These are phyloP conservation scores for Daedalea quercina DNA, from an alignment of 768 basidiomycete genomes.

Conservation along the genomic window DNA sequence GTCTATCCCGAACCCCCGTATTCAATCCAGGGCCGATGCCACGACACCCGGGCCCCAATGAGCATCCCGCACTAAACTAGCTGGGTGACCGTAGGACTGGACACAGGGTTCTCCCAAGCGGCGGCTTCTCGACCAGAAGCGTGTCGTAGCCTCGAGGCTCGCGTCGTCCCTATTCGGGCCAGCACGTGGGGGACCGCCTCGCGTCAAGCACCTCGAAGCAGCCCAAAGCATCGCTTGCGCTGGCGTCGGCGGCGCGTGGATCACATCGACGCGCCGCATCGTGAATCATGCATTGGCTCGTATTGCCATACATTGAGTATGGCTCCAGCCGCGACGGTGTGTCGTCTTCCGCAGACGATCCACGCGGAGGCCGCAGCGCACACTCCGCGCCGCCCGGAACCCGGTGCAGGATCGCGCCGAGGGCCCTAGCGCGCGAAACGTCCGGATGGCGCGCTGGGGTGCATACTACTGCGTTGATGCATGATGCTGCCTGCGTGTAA, in stretches of 20 bases:
- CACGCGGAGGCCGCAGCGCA: not conserved
- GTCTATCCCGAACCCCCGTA: too few species aligned
- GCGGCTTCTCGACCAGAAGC: not conserved
- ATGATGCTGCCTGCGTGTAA: not conserved
- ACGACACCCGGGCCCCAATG: too few species aligned
- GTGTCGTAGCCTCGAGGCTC: conserved; percentile 2
- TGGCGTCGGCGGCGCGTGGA: not conserved
- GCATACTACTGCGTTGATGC: too few species aligned
- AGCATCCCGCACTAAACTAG: too few species aligned
- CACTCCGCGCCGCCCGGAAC: not conserved
- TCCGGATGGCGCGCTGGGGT: not conserved
- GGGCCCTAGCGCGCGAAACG: not conserved
- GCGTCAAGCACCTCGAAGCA: not conserved
- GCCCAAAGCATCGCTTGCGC: too few species aligned
- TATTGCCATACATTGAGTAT: not conserved
- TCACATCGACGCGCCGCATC: not conserved
- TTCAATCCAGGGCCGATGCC: too few species aligned
- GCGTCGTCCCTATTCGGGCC: not conserved
- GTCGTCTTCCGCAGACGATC: not conserved
- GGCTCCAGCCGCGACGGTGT: too few species aligned
- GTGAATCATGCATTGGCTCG: not conserved
- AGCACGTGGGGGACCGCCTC: not conserved
- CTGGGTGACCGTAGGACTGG: too few species aligned
- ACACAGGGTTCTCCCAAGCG: too few species aligned
- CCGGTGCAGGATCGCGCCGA: not conserved